phyloP scores from a whole-genome alignment of 192 early-diverging fungal species.

The Geranomyces michiganensis region DNA sequence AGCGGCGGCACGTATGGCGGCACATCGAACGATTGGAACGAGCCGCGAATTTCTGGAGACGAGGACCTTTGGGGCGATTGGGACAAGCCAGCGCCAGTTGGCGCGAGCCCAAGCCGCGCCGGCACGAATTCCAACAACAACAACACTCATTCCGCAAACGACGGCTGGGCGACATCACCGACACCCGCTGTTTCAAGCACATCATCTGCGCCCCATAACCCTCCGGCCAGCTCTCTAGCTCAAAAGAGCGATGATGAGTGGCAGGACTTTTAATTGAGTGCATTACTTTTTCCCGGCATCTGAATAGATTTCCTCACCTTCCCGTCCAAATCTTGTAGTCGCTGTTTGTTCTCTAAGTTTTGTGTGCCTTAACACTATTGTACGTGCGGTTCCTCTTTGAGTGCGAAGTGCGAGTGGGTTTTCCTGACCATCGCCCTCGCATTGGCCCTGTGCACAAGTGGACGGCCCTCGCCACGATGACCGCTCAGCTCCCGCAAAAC shows the following conservation, averaged over 20 bases:
- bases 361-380: too few species aligned
- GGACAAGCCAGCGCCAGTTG: conserved; percentile 23
- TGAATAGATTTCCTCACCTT: too few species aligned
- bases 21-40: conserved; percentile 5
- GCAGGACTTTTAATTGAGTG: conserved; percentile 44
- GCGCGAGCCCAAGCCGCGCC: too few species aligned
- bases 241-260: conserved; percentile 36
- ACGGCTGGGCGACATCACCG: neutral
- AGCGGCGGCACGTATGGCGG: neutral
- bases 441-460: too few species aligned
- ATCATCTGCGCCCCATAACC: neutral
- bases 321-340: too few species aligned
- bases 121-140: too few species aligned
- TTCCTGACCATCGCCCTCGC: too few species aligned
- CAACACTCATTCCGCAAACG: neutral
- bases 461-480: conserved; percentile 19
- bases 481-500: conserved; percentile 51
- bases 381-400: too few species aligned
- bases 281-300: too few species aligned
- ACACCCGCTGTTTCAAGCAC: neutral
- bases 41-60: conserved; percentile 1
- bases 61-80: conserved; percentile 39
- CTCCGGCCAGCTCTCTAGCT: neutral
- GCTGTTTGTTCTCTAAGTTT: too few species aligned
- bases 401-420: too few species aligned